Evolutionary conservation across 2,329 filamentous ascomycete species (phyloP).

Genomic region (Ilyonectria robusta): DNA sequence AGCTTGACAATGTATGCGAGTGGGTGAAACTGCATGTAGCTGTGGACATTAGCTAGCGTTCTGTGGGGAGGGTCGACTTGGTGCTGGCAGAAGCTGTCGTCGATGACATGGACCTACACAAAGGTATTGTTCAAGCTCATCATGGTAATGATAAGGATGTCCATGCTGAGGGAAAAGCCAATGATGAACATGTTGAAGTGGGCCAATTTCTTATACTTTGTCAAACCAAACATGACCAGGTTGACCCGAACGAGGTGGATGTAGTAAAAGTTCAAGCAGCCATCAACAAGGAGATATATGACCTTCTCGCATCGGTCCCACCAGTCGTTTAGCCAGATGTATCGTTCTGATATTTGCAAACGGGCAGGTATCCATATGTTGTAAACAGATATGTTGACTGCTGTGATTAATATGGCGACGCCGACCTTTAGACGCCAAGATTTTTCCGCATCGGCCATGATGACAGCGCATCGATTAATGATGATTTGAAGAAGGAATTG

Average conservation of each 20-base stretch:
- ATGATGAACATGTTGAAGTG: conserved; percentile 50
- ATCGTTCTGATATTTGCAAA: conserved; percentile 41
- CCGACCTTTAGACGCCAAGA: conserved; percentile 40
- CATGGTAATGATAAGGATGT: conserved; percentile 47
- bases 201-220: conserved; percentile 45
- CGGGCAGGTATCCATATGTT: conserved; percentile 47
- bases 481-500: conserved; percentile 48
- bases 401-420: conserved; percentile 42
- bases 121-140: conserved; percentile 48
- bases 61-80: neutral
- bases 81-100: neutral
- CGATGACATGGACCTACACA: conserved; percentile 37
- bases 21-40: conserved; percentile 65
- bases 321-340: conserved; percentile 45
- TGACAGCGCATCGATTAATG: conserved; percentile 45
- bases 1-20: conserved; percentile 68
- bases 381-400: conserved; percentile 47
- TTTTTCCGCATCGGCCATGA: conserved; percentile 37
- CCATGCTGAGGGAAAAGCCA: conserved; percentile 47
- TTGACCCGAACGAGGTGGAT: conserved; percentile 43
- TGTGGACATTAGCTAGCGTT: conserved; percentile 1
- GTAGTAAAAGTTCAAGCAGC: conserved; percentile 43
- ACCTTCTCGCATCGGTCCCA: conserved; percentile 49
- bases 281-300: conserved; percentile 48
- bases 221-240: conserved; percentile 40